phyloP scores from a whole-genome alignment of 2,329 filamentous ascomycete genomes.

The Penicillium aurantiogriseum region DNA sequence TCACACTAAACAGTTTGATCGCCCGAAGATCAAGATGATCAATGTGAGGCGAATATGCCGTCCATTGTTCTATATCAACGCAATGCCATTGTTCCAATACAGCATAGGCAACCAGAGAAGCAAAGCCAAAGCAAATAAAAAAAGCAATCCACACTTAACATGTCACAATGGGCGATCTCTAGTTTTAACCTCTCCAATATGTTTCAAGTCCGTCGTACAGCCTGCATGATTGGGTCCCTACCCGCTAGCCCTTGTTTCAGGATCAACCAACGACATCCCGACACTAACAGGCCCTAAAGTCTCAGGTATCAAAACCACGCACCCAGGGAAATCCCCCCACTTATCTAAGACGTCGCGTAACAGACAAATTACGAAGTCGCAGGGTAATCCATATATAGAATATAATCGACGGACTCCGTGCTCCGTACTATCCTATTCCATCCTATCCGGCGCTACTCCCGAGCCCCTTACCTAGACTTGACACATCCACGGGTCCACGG shows the following conservation, averaged over 20 bases:
- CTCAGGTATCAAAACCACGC: constrained; percentile 15
- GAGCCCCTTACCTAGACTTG: constrained; percentile 10
- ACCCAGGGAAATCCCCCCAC: constrained; percentile 15
- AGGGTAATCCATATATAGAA: background rate
- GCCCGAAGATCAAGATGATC: constrained; percentile 3
- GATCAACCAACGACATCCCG: constrained; percentile 4
- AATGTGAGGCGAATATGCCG: background rate
- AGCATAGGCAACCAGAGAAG: background rate
- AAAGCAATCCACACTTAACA: background rate
- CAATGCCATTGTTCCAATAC: background rate
- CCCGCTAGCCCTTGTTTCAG: constrained; percentile 22
- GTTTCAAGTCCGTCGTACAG: constrained; percentile 16
- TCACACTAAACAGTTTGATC: background rate
- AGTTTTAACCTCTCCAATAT: background rate
- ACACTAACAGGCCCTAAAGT: background rate
- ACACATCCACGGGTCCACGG: constrained; percentile 7
- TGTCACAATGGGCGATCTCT: background rate
- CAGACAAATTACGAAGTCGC: constrained; percentile 19
- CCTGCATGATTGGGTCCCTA: constrained; percentile 18
- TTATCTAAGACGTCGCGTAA: constrained; percentile 10
- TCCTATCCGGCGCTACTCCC: constrained; percentile 1
- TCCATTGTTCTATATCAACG: background rate
- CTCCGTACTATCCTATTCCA: background rate
- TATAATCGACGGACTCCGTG: background rate
- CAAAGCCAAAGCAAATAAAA: background rate